Evolutionary conservation across 768 basidiomycete species (phyloP).

Genomic region (Suillus tomentosus): DNA sequence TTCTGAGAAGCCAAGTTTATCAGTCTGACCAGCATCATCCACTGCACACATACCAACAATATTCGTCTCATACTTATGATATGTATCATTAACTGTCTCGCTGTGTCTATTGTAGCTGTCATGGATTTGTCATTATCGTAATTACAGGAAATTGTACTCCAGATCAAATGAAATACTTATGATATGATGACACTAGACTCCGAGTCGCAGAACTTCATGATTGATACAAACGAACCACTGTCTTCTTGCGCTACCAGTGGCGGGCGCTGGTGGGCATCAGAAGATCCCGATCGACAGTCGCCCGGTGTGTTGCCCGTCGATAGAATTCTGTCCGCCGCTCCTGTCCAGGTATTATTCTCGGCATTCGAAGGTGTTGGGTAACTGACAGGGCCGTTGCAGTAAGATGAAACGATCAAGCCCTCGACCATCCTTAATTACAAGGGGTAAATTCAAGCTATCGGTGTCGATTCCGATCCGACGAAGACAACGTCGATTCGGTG

Average conservation of each 20-base stretch:
- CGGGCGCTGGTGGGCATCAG: not conserved
- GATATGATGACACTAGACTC: not conserved
- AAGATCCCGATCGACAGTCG: not conserved
- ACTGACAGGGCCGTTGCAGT: not conserved
- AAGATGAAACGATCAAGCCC: not conserved
- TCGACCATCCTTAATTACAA: conserved; percentile 6
- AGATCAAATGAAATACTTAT: not conserved
- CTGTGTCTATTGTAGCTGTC: conserved; percentile 8
- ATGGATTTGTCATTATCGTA: conserved; percentile 8
- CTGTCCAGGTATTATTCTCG: not conserved
- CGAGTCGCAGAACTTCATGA: not conserved
- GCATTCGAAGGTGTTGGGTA: not conserved
- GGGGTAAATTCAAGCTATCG: conserved; percentile 4
- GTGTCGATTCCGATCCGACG: conserved; percentile 4
- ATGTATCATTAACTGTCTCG: conserved; percentile 11
- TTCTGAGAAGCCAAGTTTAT: conserved; percentile 6
- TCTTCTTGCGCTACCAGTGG: not conserved
- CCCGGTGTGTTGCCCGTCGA: not conserved
- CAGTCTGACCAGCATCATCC: conserved; percentile 3
- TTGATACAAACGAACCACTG: not conserved
- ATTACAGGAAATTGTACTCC: conserved; percentile 10
- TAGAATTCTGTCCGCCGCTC: not conserved
- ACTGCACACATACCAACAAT: conserved; percentile 1
- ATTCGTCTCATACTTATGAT: conserved; percentile 4
- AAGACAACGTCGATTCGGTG: conserved; percentile 1